Evolutionary conservation across 371 early-diverging fungal genomes (phyloP).

Genomic region (Mucor saturninus): DNA sequence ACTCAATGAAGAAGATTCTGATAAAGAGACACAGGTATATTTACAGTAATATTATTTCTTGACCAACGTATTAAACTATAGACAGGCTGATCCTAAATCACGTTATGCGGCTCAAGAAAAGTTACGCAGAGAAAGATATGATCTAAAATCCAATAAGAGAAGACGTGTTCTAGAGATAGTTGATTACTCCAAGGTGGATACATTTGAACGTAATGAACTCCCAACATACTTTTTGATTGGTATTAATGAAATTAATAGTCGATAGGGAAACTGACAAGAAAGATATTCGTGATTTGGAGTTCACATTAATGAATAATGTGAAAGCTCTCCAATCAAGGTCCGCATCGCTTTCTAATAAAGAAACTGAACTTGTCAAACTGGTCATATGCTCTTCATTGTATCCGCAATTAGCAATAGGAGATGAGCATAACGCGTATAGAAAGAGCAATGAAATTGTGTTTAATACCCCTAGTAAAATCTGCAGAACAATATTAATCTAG

Average conservation of each 20-base stretch:
- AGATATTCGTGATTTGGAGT: conserved; percentile 68
- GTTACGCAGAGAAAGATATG: conserved; percentile 36
- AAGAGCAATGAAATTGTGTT: conserved; percentile 63
- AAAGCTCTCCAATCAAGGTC: conserved; percentile 42
- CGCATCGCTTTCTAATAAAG: conserved; percentile 39
- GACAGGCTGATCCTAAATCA: not conserved
- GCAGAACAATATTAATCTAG: not conserved
- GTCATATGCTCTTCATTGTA: conserved; percentile 69
- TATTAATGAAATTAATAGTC: not conserved
- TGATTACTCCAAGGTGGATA: conserved; percentile 23
- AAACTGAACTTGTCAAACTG: conserved; percentile 60
- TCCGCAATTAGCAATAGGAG: conserved; percentile 70
- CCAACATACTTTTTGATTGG: not conserved
- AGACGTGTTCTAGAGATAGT: conserved; percentile 30
- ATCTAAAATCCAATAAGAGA: conserved; percentile 35
- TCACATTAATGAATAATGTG: conserved; percentile 60
- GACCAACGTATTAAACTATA: not conserved
- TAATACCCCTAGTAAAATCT: conserved; percentile 42
- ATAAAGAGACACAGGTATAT: conserved; percentile 10
- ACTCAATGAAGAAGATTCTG: conserved; percentile 11
- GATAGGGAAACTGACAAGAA: not conserved
- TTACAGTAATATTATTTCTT: not conserved
- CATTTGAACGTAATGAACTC: conserved; percentile 20
- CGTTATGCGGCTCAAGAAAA: conserved; percentile 27
- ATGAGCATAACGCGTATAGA: conserved; percentile 64